Evolutionary conservation across 169 alveolate species (phyloP).

Genomic region (Toxoplasma gondii): DNA sequence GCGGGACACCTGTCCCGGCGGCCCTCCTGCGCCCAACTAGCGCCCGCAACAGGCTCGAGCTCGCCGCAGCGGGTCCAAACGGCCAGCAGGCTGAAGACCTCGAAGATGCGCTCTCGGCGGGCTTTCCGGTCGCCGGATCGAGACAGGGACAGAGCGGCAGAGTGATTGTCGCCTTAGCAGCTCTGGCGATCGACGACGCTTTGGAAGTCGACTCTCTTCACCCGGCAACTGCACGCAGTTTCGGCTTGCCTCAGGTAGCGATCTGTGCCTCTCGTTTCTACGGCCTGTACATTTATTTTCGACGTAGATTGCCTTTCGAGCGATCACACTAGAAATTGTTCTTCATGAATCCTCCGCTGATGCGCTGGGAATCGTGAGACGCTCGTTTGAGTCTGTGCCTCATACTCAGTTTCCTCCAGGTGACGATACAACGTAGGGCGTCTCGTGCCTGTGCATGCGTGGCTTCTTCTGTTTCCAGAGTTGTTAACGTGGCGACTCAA

Average conservation of each 20-base stretch:
- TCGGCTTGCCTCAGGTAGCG: slow-evolving; percentile 30
- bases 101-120: not conserved
- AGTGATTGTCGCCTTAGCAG: slow-evolving; percentile 12
- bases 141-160: not conserved
- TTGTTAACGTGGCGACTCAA: too few relatives aligned
- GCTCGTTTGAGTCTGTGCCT: too few relatives aligned
- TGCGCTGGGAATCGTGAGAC: too few relatives aligned
- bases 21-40: slow-evolving; percentile 1
- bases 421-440: too few relatives aligned
- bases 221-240: not conserved
- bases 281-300: too few relatives aligned
- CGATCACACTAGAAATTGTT: too few relatives aligned
- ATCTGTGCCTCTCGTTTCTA: not conserved
- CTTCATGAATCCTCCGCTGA: too few relatives aligned
- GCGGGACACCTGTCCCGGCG: not conserved
- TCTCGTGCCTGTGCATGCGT: too few relatives aligned
- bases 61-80: not conserved
- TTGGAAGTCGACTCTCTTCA: not conserved
- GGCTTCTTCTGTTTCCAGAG: too few relatives aligned
- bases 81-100: not conserved
- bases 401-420: too few relatives aligned
- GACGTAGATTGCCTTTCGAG: too few relatives aligned
- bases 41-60: not conserved
- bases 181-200: slow-evolving; percentile 17
- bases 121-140: not conserved